phyloP scores from a whole-genome alignment of 139 green algal species.

The Tetradesmus lagerheimii region DNA sequence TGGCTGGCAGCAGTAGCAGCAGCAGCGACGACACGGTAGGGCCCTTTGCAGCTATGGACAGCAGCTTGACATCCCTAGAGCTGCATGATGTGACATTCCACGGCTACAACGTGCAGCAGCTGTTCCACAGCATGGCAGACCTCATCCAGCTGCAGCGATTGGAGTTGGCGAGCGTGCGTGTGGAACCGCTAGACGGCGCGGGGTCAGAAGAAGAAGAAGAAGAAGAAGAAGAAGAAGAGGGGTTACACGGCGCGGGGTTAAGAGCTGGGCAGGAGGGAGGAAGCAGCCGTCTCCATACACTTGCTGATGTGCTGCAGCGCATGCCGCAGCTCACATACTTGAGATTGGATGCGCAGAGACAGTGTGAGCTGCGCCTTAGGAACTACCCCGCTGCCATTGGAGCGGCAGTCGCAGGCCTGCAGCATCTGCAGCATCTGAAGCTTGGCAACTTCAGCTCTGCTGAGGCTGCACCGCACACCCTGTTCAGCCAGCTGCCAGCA shows the following conservation, averaged over 20 bases:
- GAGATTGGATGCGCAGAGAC: neutral
- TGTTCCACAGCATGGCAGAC: neutral
- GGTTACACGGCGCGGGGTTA: too few relatives aligned
- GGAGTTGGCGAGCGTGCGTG: neutral
- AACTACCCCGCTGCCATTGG: neutral
- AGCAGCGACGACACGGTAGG: neutral
- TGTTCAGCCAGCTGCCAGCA: neutral
- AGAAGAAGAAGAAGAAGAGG: too few relatives aligned
- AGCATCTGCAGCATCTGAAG: neutral
- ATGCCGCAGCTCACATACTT: neutral
- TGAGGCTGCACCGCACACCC: neutral
- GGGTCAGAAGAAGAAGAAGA: too few relatives aligned
- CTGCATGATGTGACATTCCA: neutral
- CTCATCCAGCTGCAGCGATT: neutral
- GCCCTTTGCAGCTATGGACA: neutral
- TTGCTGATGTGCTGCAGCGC: neutral
- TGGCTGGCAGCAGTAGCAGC: neutral
- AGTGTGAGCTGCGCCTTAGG: neutral
- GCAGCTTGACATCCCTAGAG: neutral
- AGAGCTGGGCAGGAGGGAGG: neutral
- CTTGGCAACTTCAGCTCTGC: neutral
- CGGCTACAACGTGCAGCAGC: neutral
- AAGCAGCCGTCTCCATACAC: neutral
- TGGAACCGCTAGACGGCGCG: neutral
- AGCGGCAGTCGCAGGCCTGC: neutral